Conservation (phyloP, 345 rosid species). For the Citrus maxima region DNA sequence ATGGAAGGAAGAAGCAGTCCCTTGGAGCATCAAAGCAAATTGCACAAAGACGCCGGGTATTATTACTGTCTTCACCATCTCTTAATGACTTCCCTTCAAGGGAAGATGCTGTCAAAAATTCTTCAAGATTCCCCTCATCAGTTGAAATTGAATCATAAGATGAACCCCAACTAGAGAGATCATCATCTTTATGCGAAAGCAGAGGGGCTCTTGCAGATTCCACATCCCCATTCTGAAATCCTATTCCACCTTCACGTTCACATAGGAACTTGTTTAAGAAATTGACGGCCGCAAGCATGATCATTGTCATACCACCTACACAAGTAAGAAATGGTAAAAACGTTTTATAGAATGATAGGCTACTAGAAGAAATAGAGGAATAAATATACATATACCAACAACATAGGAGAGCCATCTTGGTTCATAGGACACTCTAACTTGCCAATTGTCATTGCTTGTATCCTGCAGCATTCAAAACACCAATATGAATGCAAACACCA, state of each 20-base stretch:
- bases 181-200: constrained; percentile 74
- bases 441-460: constrained; percentile 48
- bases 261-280: constrained; percentile 55
- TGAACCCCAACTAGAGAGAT: constrained; percentile 90
- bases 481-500: background rate
- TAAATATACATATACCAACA: constrained; percentile 66
- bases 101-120: constrained; percentile 37
- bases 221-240: constrained; percentile 30
- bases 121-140: constrained; percentile 69
- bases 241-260: constrained; percentile 34
- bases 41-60: constrained; percentile 86
- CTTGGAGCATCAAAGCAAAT: constrained; percentile 98
- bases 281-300: constrained; percentile 58
- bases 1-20: constrained; percentile 98
- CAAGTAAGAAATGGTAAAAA: constrained; percentile 1
- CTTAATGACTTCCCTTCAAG: constrained; percentile 37
- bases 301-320: constrained; percentile 65
- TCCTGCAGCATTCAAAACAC: constrained; percentile 44
- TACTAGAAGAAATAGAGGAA: constrained; percentile 4
- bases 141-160: constrained; percentile 78
- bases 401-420: constrained; percentile 93
- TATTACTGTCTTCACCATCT: constrained; percentile 61
- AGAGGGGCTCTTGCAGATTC: constrained; percentile 67
- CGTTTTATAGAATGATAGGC: background rate
- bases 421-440: constrained; percentile 70